These are phyloP conservation scores for Globisporangium radiosum DNA, from an alignment of 352 stramenopile genomes.

Conservation along the genomic window DNA sequence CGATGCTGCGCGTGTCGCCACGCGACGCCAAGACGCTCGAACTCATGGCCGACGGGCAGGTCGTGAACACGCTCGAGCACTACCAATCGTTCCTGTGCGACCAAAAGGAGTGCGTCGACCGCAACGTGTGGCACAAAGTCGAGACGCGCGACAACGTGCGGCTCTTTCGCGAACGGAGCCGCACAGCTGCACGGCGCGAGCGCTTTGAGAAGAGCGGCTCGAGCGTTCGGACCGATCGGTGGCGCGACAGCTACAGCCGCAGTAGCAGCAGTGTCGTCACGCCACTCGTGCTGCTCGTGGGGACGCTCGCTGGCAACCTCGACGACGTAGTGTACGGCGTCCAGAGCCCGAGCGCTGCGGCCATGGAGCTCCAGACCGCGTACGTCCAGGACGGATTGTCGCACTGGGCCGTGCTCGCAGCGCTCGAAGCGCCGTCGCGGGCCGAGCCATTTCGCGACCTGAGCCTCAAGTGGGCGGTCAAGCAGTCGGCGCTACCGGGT, in stretches of 20 bases:
- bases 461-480: slow-evolving; percentile 52
- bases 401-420: slow-evolving; percentile 36
- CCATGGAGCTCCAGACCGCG: slow-evolving; percentile 47
- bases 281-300: slow-evolving; percentile 11
- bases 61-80: slow-evolving; percentile 7
- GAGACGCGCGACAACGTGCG: slow-evolving; percentile 1
- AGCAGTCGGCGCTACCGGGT: slow-evolving; percentile 28
- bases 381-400: slow-evolving; percentile 49
- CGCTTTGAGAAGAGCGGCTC: slow-evolving; percentile 11
- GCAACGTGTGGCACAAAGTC: slow-evolving; percentile 6
- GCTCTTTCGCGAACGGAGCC: slow-evolving; percentile 2
- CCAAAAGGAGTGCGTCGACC: slow-evolving; percentile 10
- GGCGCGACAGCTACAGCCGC: background rate
- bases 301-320: slow-evolving; percentile 12
- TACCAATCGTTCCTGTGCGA: slow-evolving; percentile 9
- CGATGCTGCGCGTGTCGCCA: slow-evolving; percentile 1
- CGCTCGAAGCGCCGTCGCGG: slow-evolving; percentile 26
- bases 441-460: slow-evolving; percentile 41
- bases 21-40: slow-evolving; percentile 10
- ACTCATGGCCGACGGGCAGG: slow-evolving; percentile 3
- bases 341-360: slow-evolving; percentile 23
- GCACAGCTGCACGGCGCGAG: slow-evolving; percentile 4
- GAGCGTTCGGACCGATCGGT: slow-evolving; percentile 1
- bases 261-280: slow-evolving; percentile 3
- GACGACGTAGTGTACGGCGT: slow-evolving; percentile 15